Conservation (phyloP, 805 yeast genomes). For the Hanseniaspora singularis region DNA sequence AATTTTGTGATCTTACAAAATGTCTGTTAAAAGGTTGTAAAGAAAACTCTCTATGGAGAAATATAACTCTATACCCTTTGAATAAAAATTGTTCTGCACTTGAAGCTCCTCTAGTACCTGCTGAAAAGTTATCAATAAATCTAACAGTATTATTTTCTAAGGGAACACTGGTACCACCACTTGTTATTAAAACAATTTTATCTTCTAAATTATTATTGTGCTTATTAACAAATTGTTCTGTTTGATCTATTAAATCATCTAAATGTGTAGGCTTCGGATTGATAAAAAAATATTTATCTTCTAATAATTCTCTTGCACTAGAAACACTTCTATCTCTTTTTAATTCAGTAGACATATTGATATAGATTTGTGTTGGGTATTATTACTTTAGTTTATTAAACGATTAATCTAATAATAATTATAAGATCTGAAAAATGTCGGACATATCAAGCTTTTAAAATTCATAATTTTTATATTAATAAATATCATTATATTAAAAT, state of each 20-base stretch:
- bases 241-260: constrained; percentile 44
- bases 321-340: neutral
- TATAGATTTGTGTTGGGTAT: neutral
- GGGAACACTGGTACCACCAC: constrained; percentile 98
- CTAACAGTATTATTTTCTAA: constrained; percentile 92
- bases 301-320: constrained; percentile 55
- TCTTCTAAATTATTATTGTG: neutral
- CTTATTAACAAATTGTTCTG: constrained; percentile 49
- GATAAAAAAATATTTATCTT: constrained; percentile 59
- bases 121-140: constrained; percentile 91
- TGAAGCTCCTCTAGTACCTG: constrained; percentile 96
- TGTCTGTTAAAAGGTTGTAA: constrained; percentile 86
- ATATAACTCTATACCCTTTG: constrained; percentile 81
- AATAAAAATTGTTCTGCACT: constrained; percentile 85
- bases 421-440: no score
- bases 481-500: no score
- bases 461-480: no score
- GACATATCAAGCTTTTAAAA: no score
- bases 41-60: constrained; percentile 84
- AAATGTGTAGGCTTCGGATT: constrained; percentile 69
- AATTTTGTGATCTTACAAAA: constrained; percentile 62
- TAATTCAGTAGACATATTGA: neutral
- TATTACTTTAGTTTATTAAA: no score
- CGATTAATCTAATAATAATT: no score
- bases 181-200: constrained; percentile 65